Percentiles rank a stretch among this genome's conserved stretches.
phyloP scores from a whole-genome alignment of 2,329 filamentous ascomycete species.

The Fusarium sterilihyphosum region DNA sequence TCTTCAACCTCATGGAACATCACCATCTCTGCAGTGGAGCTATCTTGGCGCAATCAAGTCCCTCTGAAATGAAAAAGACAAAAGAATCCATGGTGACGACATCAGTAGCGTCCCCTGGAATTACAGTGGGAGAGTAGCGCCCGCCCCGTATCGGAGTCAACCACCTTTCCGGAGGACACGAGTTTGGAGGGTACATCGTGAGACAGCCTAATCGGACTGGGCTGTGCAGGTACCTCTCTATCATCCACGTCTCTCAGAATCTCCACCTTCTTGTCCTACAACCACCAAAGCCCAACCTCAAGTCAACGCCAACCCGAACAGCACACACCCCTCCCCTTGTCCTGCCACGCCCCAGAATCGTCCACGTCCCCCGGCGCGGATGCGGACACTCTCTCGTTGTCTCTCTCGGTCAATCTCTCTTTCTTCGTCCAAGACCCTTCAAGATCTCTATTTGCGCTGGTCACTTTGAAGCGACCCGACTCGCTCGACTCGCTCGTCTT shows the following conservation, averaged over 20 bases:
- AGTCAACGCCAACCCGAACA: conserved; percentile 24
- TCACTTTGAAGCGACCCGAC: conserved; percentile 25
- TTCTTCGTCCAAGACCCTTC: conserved; percentile 25
- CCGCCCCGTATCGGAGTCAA: conserved; percentile 28
- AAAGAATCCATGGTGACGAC: conserved; percentile 31
- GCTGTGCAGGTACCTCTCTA: conserved; percentile 7
- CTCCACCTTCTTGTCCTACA: conserved; percentile 31
- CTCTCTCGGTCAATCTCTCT: conserved; percentile 37
- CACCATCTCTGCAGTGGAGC: conserved; percentile 28
- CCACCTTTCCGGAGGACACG: conserved; percentile 17
- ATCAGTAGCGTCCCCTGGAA: conserved; percentile 38
- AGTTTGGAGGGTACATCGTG: conserved; percentile 14
- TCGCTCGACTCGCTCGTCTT: conserved; percentile 3
- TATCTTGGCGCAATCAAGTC: conserved; percentile 18
- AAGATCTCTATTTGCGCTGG: conserved; percentile 37
- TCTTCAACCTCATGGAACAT: conserved; percentile 3
- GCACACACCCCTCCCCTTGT: conserved; percentile 38
- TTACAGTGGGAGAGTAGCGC: conserved; percentile 26
- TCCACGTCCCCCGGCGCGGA: conserved; percentile 41
- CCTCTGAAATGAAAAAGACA: conserved; percentile 15
- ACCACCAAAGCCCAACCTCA: conserved; percentile 35
- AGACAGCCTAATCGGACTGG: accelerated
- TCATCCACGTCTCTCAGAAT: conserved; percentile 2
- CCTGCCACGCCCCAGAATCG: conserved; percentile 40
- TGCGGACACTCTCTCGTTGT: conserved; percentile 37